Evolutionary conservation across 495 filamentous ascomycete genomes (phyloP), one percentile per base, ranked within the genome.

Genomic region (Penicillium cosmopolitanum): DNA sequence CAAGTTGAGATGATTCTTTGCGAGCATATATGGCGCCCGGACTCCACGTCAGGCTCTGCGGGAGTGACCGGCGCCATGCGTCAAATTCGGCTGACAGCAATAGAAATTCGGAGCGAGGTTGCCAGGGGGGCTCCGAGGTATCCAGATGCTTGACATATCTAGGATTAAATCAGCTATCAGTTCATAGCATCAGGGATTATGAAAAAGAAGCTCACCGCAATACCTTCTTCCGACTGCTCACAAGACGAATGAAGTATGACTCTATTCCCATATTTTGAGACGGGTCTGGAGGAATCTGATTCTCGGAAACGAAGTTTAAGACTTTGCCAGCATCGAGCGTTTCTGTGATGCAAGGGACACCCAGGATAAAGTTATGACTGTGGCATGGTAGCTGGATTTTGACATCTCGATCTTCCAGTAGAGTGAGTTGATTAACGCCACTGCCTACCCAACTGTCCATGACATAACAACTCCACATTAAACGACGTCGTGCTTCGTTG

Each of bases 401-500:
- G 8, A 70, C 46, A 40, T 65, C 64, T 18, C 43, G 42, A 25
- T 70, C 67, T 53, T 62, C 53, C 3, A 70, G 44, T 10, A 65
- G 36, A 48, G 65, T 63, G 44, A 65, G 63, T n/a, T 65, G 63
- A 36, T 65, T 61, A 31, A 65, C 63, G 46, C 63, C 63, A 19
- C 61, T 66, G 5, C 65, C 62, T 2, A 64, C 60, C 67, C 67
- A 70, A 19, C 65, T 66, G 47, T 70, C 67, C 59, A 70, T 66
- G 11, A 70, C 62, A 66, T 70, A 70, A 38, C 65, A 67, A 9
- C 65, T 64, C 67, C 67, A 70, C 58, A 67, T 67, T 19, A 67
- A 33, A 31, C 67, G 57, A 12, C 67, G 65, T 12, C 66, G 56
- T 0, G 58, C 56, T 40, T 70, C 67, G 16, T 64, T 64, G 1